Percentiles rank a stretch among this genome's conserved stretches.
These are phyloP conservation scores for Boletus pseudo-olivaceus DNA, from an alignment of 768 basidiomycete genomes.

Conservation along the genomic window DNA sequence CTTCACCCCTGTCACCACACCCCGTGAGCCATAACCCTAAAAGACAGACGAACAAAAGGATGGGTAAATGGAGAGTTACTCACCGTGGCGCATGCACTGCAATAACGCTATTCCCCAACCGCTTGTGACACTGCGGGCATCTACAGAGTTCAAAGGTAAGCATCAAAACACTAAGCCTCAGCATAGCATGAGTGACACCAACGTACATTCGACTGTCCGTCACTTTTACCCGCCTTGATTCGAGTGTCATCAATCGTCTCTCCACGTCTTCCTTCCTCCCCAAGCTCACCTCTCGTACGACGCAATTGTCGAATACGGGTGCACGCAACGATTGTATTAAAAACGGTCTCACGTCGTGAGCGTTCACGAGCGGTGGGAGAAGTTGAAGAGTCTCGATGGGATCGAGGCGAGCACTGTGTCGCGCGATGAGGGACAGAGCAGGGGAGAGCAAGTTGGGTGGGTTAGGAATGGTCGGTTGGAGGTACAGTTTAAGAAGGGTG, in stretches of 20 bases:
- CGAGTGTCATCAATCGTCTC: constrained; percentile 66
- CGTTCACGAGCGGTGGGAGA: constrained; percentile 85
- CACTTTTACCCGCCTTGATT: constrained; percentile 81
- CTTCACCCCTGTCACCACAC: constrained; percentile 69
- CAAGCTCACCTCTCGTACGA: constrained; percentile 67
- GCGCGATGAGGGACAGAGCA: constrained; percentile 83
- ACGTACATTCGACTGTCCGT: constrained; percentile 91
- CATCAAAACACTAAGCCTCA: background rate
- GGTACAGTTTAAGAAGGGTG: constrained; percentile 81
- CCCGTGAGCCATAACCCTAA: background rate
- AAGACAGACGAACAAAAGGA: background rate
- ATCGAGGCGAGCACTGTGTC: constrained; percentile 80
- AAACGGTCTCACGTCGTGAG: constrained; percentile 76
- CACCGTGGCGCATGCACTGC: constrained; percentile 88
- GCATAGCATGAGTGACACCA: background rate
- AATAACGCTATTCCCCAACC: constrained; percentile 89
- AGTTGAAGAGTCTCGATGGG: constrained; percentile 78
- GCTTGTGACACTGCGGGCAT: constrained; percentile 94
- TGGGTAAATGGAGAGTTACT: constrained; percentile 19
- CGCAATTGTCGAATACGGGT: constrained; percentile 64
- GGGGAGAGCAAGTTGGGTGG: constrained; percentile 64
- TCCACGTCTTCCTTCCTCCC: constrained; percentile 78
- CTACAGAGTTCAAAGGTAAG: constrained; percentile 36
- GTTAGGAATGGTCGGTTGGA: constrained; percentile 60
- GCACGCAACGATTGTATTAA: constrained; percentile 65